phyloP scores from a whole-genome alignment of 2,329 filamentous ascomycete genomes.

The Colletotrichum sp. region DNA sequence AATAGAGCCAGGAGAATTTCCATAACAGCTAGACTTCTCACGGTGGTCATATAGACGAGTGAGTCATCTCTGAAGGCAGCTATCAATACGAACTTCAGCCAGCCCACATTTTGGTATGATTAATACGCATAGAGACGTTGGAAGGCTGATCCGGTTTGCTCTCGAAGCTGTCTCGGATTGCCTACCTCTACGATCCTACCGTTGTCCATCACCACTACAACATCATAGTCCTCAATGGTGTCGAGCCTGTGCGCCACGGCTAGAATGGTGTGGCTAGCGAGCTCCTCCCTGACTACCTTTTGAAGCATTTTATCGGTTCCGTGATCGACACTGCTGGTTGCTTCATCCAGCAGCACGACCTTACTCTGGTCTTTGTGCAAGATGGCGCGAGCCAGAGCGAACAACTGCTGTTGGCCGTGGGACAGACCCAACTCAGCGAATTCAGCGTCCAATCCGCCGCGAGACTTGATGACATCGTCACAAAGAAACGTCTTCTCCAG shows the following conservation, averaged over 20 bases:
- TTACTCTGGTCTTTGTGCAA: constrained; percentile 26
- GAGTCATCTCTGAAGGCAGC: background rate
- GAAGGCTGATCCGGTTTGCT: background rate
- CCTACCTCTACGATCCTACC: background rate
- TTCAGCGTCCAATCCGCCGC: constrained; percentile 3
- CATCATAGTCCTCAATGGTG: constrained; percentile 10
- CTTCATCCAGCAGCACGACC: constrained; percentile 36
- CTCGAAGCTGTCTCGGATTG: background rate
- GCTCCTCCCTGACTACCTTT: constrained; percentile 10
- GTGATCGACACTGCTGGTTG: constrained; percentile 35
- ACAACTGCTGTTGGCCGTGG: constrained; percentile 34
- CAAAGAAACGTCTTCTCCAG: constrained; percentile 14
- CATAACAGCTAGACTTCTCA: too few species aligned
- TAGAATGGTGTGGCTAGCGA: constrained; percentile 23
- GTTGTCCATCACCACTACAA: background rate
- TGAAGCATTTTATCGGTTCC: constrained; percentile 30
- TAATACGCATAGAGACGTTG: background rate
- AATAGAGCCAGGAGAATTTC: too few species aligned
- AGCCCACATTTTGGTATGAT: background rate
- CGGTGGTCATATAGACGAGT: background rate
- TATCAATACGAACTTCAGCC: too few species aligned
- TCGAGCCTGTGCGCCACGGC: constrained; percentile 29
- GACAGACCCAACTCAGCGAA: constrained; percentile 25
- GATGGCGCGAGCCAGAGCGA: constrained; percentile 34
- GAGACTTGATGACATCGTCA: background rate